A percentile compares a stretch with the other conserved stretches of the same genome.
Conservation (phyloP, 257 asterid species). For the Solanum neorickii region DNA sequence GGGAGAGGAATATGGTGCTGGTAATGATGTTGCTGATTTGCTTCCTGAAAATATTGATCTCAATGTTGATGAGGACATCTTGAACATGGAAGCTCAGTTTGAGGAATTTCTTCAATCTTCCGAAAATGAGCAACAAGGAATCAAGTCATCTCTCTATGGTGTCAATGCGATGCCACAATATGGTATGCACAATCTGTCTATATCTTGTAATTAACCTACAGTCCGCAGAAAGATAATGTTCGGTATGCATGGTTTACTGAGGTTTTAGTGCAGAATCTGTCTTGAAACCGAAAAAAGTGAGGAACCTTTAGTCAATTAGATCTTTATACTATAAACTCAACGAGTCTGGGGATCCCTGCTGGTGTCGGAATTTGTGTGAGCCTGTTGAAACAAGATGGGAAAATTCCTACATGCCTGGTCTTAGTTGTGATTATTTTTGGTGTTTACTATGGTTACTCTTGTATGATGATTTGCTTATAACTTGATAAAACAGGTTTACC, state of each 20-base stretch:
- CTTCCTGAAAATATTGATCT: slow-evolving; percentile 76
- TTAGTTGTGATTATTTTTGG: not conserved
- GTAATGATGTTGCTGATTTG: slow-evolving; percentile 23
- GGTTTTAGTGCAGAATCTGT: not conserved
- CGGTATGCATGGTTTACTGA: not conserved
- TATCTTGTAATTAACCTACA: not conserved
- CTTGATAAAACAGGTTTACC: slow-evolving; percentile 17
- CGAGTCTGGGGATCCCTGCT: not conserved
- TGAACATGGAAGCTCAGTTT: slow-evolving; percentile 78
- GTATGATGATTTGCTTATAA: not conserved
- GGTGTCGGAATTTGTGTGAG: not conserved
- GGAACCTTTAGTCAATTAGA: not conserved
- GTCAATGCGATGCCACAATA: slow-evolving; percentile 14
- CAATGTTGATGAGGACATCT: slow-evolving; percentile 66
- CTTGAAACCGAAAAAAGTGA: not conserved
- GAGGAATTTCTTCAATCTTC: slow-evolving; percentile 72
- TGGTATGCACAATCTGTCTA: slow-evolving; percentile 16
- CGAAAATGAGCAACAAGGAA: slow-evolving; percentile 22
- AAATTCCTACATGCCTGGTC: not conserved
- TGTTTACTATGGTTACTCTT: not conserved
- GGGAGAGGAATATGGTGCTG: slow-evolving; percentile 33
- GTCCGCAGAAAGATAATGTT: not conserved
- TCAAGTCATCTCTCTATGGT: slow-evolving; percentile 6
- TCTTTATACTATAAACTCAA: not conserved
- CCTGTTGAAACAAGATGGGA: not conserved